Evolutionary conservation across 768 basidiomycete genomes (phyloP).

Genomic region (Plicaturopsis crispa): DNA sequence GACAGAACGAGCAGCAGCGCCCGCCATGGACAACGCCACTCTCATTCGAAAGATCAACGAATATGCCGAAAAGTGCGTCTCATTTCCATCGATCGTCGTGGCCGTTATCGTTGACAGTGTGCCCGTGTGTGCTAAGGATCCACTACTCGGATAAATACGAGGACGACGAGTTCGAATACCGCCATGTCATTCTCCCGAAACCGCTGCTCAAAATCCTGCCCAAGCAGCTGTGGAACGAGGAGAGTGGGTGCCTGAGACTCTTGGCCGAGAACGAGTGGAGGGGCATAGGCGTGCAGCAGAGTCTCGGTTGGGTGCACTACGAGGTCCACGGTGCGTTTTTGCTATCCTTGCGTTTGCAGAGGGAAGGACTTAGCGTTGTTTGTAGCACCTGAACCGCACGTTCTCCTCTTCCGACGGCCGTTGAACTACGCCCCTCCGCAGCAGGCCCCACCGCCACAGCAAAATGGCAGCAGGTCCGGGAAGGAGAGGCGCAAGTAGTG

Average conservation of each 20-base stretch:
- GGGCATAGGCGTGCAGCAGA: constrained; percentile 93
- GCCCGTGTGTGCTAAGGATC: constrained; percentile 42
- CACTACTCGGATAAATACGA: constrained; percentile 90
- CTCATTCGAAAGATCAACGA: constrained; percentile 68
- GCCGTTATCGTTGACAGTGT: constrained; percentile 8
- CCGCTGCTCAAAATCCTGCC: constrained; percentile 91
- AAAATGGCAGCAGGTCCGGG: constrained; percentile 33
- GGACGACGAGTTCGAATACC: constrained; percentile 91
- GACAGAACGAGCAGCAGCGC: no score
- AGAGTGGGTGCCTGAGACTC: constrained; percentile 74
- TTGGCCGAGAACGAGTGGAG: constrained; percentile 90
- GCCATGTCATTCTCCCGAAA: constrained; percentile 95
- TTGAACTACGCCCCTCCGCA: constrained; percentile 61
- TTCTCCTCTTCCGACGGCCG: constrained; percentile 83
- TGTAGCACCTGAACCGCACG: constrained; percentile 86
- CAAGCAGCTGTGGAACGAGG: constrained; percentile 72
- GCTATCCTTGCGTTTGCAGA: no score
- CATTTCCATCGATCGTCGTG: constrained; percentile 3
- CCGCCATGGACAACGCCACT: no score
- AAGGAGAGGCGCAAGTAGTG: constrained; percentile 29
- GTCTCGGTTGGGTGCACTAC: constrained; percentile 95
- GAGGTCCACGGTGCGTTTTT: constrained; percentile 81
- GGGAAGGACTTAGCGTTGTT: no score
- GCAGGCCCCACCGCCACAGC: constrained; percentile 27
- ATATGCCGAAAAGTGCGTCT: constrained; percentile 66